phyloP scores from a whole-genome alignment of 2,329 filamentous ascomycete species.

The Xylariaceae sp. region DNA sequence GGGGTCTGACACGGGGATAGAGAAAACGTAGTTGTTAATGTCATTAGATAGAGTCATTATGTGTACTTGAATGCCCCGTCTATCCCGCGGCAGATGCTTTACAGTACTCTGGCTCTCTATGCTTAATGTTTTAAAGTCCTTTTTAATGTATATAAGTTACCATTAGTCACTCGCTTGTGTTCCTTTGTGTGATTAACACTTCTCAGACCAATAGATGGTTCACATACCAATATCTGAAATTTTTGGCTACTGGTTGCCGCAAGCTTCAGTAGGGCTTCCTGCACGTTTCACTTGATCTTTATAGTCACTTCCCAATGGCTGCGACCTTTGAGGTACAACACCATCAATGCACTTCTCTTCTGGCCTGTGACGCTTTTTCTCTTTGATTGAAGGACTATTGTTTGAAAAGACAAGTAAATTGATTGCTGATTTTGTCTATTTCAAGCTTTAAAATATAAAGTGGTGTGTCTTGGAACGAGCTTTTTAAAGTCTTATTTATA shows the following conservation, averaged over 20 bases:
- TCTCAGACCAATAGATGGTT: conserved; percentile 16
- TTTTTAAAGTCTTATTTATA: no score
- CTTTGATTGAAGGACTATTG: no score
- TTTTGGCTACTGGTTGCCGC: neutral
- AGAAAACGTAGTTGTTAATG: conserved; percentile 10
- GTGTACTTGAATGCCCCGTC: conserved; percentile 1
- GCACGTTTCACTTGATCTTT: conserved; percentile 9
- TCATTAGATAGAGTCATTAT: conserved; percentile 14
- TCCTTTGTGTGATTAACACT: conserved; percentile 21
- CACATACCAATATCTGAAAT: neutral
- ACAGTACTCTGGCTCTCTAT: neutral
- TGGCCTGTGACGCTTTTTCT: no score
- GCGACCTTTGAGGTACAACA: no score
- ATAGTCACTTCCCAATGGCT: neutral
- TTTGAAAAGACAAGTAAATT: no score
- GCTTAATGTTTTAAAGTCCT: conserved; percentile 29
- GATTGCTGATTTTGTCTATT: no score
- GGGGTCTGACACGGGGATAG: conserved; percentile 26
- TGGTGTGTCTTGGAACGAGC: no score
- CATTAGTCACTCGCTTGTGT: conserved; percentile 17
- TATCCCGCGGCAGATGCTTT: conserved; percentile 15
- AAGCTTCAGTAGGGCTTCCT: neutral
- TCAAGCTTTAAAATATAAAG: no score
- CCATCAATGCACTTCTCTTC: no score
- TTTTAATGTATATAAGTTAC: conserved; percentile 29